These are phyloP conservation scores for Kwoniella pini DNA, from an alignment of 768 basidiomycete species.

Conservation along the genomic window DNA sequence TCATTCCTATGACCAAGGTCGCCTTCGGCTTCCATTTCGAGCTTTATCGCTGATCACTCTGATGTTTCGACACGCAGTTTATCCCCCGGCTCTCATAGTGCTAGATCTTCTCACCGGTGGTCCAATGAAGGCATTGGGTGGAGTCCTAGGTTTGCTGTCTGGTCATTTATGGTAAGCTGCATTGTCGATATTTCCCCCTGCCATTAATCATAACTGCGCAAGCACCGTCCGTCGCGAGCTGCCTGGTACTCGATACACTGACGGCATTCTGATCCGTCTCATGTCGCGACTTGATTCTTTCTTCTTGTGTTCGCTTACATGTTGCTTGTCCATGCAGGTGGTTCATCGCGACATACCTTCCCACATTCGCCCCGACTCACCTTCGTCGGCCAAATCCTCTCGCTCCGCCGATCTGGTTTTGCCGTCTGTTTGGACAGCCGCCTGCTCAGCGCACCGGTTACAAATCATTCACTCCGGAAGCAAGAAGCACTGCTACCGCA, in stretches of 20 bases:
- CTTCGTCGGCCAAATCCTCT: constrained; percentile 46
- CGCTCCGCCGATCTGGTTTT: constrained; percentile 35
- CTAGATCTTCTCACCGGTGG: constrained; percentile 52
- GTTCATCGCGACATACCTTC: constrained; percentile 50
- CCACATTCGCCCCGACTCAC: constrained; percentile 42
- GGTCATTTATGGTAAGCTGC: constrained; percentile 52
- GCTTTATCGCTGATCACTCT: too few relatives aligned
- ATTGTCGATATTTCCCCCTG: too few relatives aligned
- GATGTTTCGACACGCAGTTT: too few relatives aligned
- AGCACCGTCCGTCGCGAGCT: too few relatives aligned
- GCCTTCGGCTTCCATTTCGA: too few relatives aligned
- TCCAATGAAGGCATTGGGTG: constrained; percentile 44
- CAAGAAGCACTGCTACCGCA: constrained; percentile 6
- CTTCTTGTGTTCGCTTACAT: background rate
- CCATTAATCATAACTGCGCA: too few relatives aligned
- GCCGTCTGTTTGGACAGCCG: constrained; percentile 25
- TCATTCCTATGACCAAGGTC: too few relatives aligned
- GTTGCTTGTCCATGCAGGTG: constrained; percentile 40
- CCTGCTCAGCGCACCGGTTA: constrained; percentile 10
- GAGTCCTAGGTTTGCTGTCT: constrained; percentile 46
- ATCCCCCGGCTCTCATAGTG: constrained; percentile 46
- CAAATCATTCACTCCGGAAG: constrained; percentile 6
- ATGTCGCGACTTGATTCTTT: too few relatives aligned
- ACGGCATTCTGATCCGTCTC: too few relatives aligned
- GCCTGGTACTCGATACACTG: too few relatives aligned